phyloP scores from a whole-genome alignment of 75 land plant species.

The Sequoia sempervirens region DNA sequence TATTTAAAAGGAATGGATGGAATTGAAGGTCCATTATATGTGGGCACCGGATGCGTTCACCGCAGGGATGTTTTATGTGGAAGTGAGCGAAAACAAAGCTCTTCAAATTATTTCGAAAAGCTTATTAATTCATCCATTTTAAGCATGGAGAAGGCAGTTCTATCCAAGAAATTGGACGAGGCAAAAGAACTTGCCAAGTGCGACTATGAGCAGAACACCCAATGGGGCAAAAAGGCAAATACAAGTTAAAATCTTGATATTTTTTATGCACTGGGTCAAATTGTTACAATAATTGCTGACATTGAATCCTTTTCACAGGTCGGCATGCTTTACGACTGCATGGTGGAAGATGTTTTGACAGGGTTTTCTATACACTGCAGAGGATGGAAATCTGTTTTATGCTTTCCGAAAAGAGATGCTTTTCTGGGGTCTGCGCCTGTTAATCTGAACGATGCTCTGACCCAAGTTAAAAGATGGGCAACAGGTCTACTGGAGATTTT shows the following conservation, averaged over 20 bases:
- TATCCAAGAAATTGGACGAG: background rate
- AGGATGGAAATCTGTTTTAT: slow-evolving; percentile 47
- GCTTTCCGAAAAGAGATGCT: slow-evolving; percentile 25
- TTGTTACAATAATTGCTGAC: slow-evolving; percentile 10
- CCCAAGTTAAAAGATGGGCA: slow-evolving; percentile 38
- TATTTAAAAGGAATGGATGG: slow-evolving; percentile 35
- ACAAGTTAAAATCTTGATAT: background rate
- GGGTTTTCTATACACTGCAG: slow-evolving; percentile 40
- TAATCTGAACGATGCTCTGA: slow-evolving; percentile 25
- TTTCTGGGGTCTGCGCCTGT: slow-evolving; percentile 43
- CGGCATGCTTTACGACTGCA: slow-evolving; percentile 56
- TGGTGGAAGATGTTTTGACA: slow-evolving; percentile 58
- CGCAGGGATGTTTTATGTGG: slow-evolving; percentile 35
- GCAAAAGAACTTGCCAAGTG: background rate
- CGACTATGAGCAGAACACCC: background rate
- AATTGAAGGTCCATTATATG: slow-evolving; percentile 31
- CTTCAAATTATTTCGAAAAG: slow-evolving; percentile 12
- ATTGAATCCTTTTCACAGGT: slow-evolving; percentile 16
- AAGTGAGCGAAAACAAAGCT: slow-evolving; percentile 12
- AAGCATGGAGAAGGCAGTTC: background rate
- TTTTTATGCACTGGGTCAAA: slow-evolving; percentile 16
- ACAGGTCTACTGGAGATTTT: slow-evolving; percentile 20
- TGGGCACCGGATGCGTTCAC: slow-evolving; percentile 53
- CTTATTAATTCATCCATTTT: slow-evolving; percentile 7
- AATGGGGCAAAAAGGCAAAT: background rate